Base-by-base conservation (phyloP, 441 rosid genomes). In the Flueggea neowawraea region DNA sequence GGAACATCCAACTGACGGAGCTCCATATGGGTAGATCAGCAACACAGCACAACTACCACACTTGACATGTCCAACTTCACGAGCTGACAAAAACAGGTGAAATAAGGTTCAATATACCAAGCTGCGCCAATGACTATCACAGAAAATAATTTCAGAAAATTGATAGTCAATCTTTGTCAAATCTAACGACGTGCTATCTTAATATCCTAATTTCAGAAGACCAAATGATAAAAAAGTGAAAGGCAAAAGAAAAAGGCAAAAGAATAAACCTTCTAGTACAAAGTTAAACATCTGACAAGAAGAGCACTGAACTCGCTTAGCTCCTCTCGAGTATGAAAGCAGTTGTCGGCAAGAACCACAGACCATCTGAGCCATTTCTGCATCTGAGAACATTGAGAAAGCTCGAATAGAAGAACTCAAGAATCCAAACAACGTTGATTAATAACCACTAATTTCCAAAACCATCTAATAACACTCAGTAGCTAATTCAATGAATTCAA, bases 271-370 rank as follows among this genome's bases (percentile, higher is more conserved):
- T 90, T 88, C 93, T 15, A 94, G 83, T 33, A 94, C 97, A 74
- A 76, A 80, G 74, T 94, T 90, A 66, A 78, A 65, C 28, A 80
- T 82, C 56, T 83, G 84, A 73, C 97, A 88, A 32, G 84, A 72
- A 0, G 87, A 81, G 69, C 97, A 94, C 57, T 78, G 74, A 13
- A 82, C 95, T 32, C 83, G 82, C 69, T 65, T 80, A 43, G 85
- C 64, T 65, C 97, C 98, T 70, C 57, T 75, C 48, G 83, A 84
- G 80, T 94, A 87, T 50, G 87, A 72, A 75, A 94, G 95, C 52
- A 94, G 74, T 36, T 72, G 79, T 55, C 86, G 89, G 69, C 98
- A 94, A 61, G 93, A 89, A 67, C 98, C 98, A 75, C 92, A 86
- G 17, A 88, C 92, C 88, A 88, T 68, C 73, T 86, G 91, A 58